Base-by-base conservation (phyloP, 2,329 filamentous ascomycete species). In the Cercospora janseana region DNA sequence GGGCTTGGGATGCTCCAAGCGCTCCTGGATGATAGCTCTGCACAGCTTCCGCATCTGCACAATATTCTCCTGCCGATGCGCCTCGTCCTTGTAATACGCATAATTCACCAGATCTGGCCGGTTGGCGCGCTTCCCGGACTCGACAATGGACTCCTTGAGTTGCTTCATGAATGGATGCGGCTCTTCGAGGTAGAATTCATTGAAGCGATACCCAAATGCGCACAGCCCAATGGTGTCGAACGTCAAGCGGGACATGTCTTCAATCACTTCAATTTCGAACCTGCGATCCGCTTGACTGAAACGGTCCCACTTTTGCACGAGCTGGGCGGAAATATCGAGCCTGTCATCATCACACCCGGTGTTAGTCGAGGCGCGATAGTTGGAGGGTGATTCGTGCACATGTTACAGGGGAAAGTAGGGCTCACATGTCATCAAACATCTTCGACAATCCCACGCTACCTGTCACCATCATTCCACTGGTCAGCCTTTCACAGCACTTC, bases 211-310 rank as follows among this genome's bases (percentile, higher is more conserved):
- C 28, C 79, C 79, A 53, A 60, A 56, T 8, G 49, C 49, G 31
- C 57, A 58, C n/a, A 90, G 75, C 1, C 83, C 83, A 6, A 90
- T 76, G 0, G 85, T 86, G 63, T 90, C 86, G 2, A 90, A 75
- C 0, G 86, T 82, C 24, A 89, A 70, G n/a, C 85, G 78, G 2
- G 85, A 87, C 55, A 87, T 87, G 65, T 88, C 83, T 13, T 85
- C 81, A 0, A 79, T 76, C 0, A 80, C 79, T 35, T 75, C 70
- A 51, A 90, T 85, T 7, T n/a, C n/a, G n/a, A n/a, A n/a, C n/a
- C n/a, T n/a, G n/a, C 77, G 71, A 35, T 75, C 65, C 1, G 73
- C 66, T 1, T 80, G 70, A 0, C 86, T 86, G 57, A 70, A 64
- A 15, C 73, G 66, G 18, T 61, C 65, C 63, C 61, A 68, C 32